Conservation (phyloP, 2,329 filamentous ascomycete species). For the Fusarium sublunatum region DNA sequence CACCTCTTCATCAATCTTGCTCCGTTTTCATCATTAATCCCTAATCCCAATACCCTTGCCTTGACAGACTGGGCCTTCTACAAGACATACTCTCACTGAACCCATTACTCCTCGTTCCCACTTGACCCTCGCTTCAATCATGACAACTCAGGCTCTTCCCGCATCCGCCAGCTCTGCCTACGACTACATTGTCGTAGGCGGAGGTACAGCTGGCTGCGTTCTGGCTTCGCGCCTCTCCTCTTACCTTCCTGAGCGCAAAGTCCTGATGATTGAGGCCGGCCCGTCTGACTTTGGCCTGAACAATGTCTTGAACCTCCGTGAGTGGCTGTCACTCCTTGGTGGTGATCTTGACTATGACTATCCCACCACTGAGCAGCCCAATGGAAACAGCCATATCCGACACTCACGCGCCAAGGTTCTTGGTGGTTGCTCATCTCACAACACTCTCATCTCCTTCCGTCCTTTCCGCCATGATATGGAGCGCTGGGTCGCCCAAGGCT, state of each 20-base stretch:
- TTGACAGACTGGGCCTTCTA: background rate
- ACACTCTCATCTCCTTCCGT: constrained; percentile 92
- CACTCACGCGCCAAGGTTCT: constrained; percentile 94
- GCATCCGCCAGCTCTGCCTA: constrained; percentile 73
- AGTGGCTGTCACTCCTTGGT: constrained; percentile 87
- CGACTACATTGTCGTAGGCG: constrained; percentile 88
- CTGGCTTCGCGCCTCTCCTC: constrained; percentile 82
- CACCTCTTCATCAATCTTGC: background rate
- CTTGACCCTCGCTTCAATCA: constrained; percentile 50
- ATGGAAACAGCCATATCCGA: constrained; percentile 90
- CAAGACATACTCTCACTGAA: constrained; percentile 1
- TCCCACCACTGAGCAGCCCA: constrained; percentile 88
- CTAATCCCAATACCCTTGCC: background rate
- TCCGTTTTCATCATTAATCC: background rate
- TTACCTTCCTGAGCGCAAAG: constrained; percentile 83
- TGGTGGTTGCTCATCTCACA: constrained; percentile 92
- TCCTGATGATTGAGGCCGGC: constrained; percentile 87
- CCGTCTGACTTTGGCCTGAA: constrained; percentile 91
- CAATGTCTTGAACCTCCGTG: constrained; percentile 84
- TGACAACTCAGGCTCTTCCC: constrained; percentile 76
- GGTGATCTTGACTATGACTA: constrained; percentile 94
- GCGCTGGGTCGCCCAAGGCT: constrained; percentile 84
- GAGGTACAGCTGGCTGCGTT: constrained; percentile 88
- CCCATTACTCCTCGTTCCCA: background rate
- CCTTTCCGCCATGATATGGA: constrained; percentile 90